phyloP scores from a whole-genome alignment of 139 green algal genomes.

The Chlamydomonas sp. region DNA sequence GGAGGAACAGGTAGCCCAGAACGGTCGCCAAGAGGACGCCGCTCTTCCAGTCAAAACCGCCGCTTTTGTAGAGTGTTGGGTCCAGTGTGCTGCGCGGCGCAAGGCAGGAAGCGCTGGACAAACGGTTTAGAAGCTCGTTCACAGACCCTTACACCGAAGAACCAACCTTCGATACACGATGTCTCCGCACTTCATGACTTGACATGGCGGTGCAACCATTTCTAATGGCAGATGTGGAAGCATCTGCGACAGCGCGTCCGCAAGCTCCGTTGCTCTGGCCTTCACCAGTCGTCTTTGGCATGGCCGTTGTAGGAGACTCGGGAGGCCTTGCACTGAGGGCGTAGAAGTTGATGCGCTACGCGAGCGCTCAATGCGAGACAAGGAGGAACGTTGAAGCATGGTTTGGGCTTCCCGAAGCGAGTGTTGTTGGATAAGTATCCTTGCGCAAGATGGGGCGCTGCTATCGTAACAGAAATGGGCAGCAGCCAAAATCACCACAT shows the following conservation, averaged over 20 bases:
- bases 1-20: conserved; percentile 71
- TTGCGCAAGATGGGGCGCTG: too few relatives aligned
- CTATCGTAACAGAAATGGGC: too few relatives aligned
- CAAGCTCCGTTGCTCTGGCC: conserved; percentile 7
- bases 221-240: conserved; percentile 67
- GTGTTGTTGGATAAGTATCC: too few relatives aligned
- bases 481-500: too few relatives aligned
- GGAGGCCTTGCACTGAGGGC: too few relatives aligned
- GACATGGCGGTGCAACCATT: conserved; percentile 84
- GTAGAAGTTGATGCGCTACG: too few relatives aligned
- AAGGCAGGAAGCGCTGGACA: not conserved
- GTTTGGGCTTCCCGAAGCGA: too few relatives aligned
- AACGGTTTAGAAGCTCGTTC: not conserved
- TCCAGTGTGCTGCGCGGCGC: conserved; percentile 82
- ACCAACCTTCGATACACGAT: conserved; percentile 83
- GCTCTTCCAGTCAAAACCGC: conserved; percentile 69
- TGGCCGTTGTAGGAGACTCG: not conserved
- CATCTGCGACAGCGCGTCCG: conserved; percentile 11
- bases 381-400: too few relatives aligned
- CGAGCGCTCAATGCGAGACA: too few relatives aligned
- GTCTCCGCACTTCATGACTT: conserved; percentile 90
- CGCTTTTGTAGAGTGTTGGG: conserved; percentile 81
- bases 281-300: not conserved
- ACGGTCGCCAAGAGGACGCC: conserved; percentile 59
- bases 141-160: not conserved